Base-by-base conservation (phyloP, 306 rosid species). In the Luffa aegyptiaca region DNA sequence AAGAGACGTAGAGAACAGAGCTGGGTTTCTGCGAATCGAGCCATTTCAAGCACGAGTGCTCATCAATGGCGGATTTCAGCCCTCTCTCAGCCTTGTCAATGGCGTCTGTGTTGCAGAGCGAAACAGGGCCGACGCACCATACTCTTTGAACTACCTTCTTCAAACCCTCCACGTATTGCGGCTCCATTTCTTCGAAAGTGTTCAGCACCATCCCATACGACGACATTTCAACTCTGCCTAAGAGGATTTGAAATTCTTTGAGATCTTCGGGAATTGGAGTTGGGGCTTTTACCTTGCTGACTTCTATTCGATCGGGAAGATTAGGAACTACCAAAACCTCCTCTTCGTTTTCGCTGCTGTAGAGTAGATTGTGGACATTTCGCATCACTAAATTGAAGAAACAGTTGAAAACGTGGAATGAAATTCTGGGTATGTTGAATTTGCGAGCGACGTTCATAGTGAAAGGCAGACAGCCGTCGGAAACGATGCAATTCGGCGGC, bases 181-280 rank as follows among this genome's bases (percentile, higher is more conserved):
- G 51, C 81, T 90, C 97, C 65, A 92, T 64, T 78, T 90, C 97
- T 64, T 90, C 90, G 56, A 87, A 92, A 41, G 89, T 83, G 81
- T 92, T 92, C 72, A 92, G 36, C 5, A 86, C 75, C 41, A 76
- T 14, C 49, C 92, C 96, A 66, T 85, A 85, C n/a, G 89, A 8
- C 21, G 51, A 62, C 48, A 56, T 56, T 14, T 89, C 96, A 21
- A 92, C 93, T 36, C 13, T 86, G 17, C 4, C 13, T 5, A 70
- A 8, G 76, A 35, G n/a, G 6, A 70, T 52, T 13, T 0, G 5
- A 49, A 81, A 75, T 14, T 63, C 45, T 37, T 8, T 20, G 80
- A 80, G 42, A 0, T 13, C 75, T 49, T 49, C 66, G 0, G 35
- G 4, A n/a, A 2, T 12, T 9, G 51, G 13, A 16, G 51, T 61